Evolutionary conservation across 1,284 basidiomycete species (phyloP), one percentile per base, ranked within the genome.

Genomic region (Ceratobasidium papillatum): DNA sequence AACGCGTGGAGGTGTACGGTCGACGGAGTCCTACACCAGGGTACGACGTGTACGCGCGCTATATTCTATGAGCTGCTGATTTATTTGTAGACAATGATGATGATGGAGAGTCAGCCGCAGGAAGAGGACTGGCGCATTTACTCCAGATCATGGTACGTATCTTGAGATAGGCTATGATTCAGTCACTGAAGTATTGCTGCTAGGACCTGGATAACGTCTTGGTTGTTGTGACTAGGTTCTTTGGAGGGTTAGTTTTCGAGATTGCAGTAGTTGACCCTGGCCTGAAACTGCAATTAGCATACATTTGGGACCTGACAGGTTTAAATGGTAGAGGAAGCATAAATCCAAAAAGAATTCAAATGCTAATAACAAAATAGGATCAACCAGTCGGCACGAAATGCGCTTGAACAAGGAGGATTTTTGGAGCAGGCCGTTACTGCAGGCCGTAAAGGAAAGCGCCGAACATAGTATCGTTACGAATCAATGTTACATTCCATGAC

Each of bases 21-120:
- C 1, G 89, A 89, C 63, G 86, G 81, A 63, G 81, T 89, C 2
- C 82, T 93, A 32, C 90, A 94, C 79, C 91, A 94, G 87, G 92
- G 93, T 91, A 61, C 19, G 41, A 36, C 38, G 7, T 9, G 11
- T 17, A 71, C 54, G 81, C 77, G 45, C 62, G 51, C 58, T 41
- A 38, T 22, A 52, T 25, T 49, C 12, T 32, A 27, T 75, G 12
- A 14, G 27, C 34, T 27, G 47, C 71, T 36, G 22, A 62, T 52
- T 65, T 19, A 25, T 41, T 73, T 7, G 45, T 77, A 96, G 95
- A 98, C 80, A 96, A 96, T 76, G 94, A 96, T 76, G 96, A 98
- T 76, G 94, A 98, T 77, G 94, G 95, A 0, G 96, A 98, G 82
- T 91, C 91, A 0, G 94, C 94, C 0, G 96, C 96, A 7, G 95